Conservation (phyloP, 495 filamentous ascomycete species). For the Penicillium salamii region DNA sequence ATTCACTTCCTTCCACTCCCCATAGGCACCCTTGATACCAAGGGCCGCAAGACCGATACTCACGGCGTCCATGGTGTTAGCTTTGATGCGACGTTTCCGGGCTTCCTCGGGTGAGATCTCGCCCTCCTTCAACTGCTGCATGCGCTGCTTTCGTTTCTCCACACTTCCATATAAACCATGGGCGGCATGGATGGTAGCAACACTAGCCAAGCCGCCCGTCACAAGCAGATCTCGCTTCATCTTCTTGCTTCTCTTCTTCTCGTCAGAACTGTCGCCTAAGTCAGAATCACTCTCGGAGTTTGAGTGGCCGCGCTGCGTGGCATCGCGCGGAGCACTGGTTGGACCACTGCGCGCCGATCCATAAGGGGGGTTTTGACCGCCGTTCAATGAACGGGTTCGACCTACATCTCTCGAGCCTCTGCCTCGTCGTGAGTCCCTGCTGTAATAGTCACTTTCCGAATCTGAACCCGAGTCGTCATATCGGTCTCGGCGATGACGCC, state of each 20-base stretch:
- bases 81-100: slow-evolving; percentile 69
- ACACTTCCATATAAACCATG: slow-evolving; percentile 75
- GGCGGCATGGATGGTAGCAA: slow-evolving; percentile 86
- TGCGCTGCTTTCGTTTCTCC: slow-evolving; percentile 68
- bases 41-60: slow-evolving; percentile 80
- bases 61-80: slow-evolving; percentile 69
- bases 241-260: slow-evolving; percentile 70
- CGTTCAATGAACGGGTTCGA: slow-evolving; percentile 29
- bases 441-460: slow-evolving; percentile 53
- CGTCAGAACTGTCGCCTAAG: slow-evolving; percentile 72
- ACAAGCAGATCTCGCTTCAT: slow-evolving; percentile 81
- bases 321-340: slow-evolving; percentile 17
- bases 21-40: slow-evolving; percentile 79
- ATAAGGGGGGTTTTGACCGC: slow-evolving; percentile 14
- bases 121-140: slow-evolving; percentile 69
- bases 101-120: slow-evolving; percentile 72
- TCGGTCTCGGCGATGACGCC: slow-evolving; percentile 24
- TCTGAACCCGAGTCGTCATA: slow-evolving; percentile 39
- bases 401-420: slow-evolving; percentile 53
- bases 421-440: slow-evolving; percentile 44
- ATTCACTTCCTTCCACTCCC: slow-evolving; percentile 68
- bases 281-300: slow-evolving; percentile 52
- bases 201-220: slow-evolving; percentile 77
- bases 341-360: not conserved
- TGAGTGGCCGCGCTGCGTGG: slow-evolving; percentile 1